Evolutionary conservation across 2,329 filamentous ascomycete genomes (phyloP).

Genomic region (Clonostachys rosea): DNA sequence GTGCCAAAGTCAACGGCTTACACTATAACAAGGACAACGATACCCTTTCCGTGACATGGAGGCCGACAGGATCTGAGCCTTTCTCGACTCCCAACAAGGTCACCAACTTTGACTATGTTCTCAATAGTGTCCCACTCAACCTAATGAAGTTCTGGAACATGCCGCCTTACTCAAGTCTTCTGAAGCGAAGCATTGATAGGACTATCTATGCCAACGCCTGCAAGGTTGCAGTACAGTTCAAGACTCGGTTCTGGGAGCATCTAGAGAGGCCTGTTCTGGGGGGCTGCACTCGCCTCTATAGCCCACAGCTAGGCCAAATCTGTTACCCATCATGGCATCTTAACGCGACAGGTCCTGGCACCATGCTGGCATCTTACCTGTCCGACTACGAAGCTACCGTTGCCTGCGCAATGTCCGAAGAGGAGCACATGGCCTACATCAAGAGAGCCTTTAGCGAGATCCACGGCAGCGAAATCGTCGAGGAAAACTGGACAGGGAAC

Average conservation of each 20-base stretch:
- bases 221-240: slow-evolving; percentile 64
- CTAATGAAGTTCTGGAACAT: slow-evolving; percentile 60
- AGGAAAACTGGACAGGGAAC: slow-evolving; percentile 54
- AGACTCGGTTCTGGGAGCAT: slow-evolving; percentile 57
- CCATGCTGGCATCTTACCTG: slow-evolving; percentile 57
- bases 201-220: slow-evolving; percentile 47
- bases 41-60: slow-evolving; percentile 50
- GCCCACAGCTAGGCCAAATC: slow-evolving; percentile 54
- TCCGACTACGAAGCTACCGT: slow-evolving; percentile 28
- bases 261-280: slow-evolving; percentile 52
- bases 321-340: slow-evolving; percentile 66
- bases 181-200: slow-evolving; percentile 39
- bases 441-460: slow-evolving; percentile 63
- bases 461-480: slow-evolving; percentile 41
- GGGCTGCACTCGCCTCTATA: slow-evolving; percentile 56
- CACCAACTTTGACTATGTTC: slow-evolving; percentile 58
- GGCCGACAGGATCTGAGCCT: slow-evolving; percentile 41
- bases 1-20: slow-evolving; percentile 50
- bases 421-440: slow-evolving; percentile 58
- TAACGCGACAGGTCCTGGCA: slow-evolving; percentile 59
- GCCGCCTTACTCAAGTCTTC: slow-evolving; percentile 27
- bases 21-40: slow-evolving; percentile 42
- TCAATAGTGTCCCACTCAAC: slow-evolving; percentile 62
- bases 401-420: slow-evolving; percentile 44
- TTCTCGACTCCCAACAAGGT: slow-evolving; percentile 22